Evolutionary conservation across 2,329 filamentous ascomycete species (phyloP), one percentile per base, ranked within the genome.

Genomic region (Cladosporium velox): DNA sequence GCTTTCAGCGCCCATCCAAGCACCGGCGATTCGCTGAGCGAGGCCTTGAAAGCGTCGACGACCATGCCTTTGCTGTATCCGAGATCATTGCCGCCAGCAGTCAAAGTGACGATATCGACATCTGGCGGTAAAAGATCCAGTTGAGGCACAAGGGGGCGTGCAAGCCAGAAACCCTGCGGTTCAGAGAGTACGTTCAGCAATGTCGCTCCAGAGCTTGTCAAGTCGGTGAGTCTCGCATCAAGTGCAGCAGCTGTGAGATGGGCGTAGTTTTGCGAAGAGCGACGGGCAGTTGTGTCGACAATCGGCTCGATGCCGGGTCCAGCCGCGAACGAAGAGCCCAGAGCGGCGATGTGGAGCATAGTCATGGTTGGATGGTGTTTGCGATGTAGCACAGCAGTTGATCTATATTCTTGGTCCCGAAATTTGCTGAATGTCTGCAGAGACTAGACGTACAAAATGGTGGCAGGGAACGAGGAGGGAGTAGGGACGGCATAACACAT

Each of bases 231-330:
- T 3, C 67, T 71, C 3, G 79, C 72, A 64, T 78, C 72, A 2
- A 75, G 73, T 58, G 59, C 66, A 7, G 70, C 49, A 2, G 75
- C 67, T 3, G 79, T 67, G 8, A 79, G 73, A 35, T 74, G 72
- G 14, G 78, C 75, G 64, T 77, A 80, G 66, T 80, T 80, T 52
- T 71, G 70, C 12, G 68, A 73, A 15, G 78, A 79, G 18, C 70
- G 66, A 28, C 74, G 72, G 4, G 73, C 74, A 30, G 75, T 73
- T 1, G 54, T 49, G 68, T 24, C 24, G 24, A 24, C 24, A 24
- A 24, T 24, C 24, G 24, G 24, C 24, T 24, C 24, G 24, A 24
- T 24, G 24, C 24, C 24, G 24, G 24, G 24, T 2, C 24, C 24
- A 24, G 24, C 24, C 24, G 24, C 24, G 24, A 24, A 24, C 24